Percentiles rank a stretch among this genome's conserved stretches.
These are phyloP conservation scores for Fagus crenata DNA, from an alignment of 306 rosid species.

Conservation along the genomic window DNA sequence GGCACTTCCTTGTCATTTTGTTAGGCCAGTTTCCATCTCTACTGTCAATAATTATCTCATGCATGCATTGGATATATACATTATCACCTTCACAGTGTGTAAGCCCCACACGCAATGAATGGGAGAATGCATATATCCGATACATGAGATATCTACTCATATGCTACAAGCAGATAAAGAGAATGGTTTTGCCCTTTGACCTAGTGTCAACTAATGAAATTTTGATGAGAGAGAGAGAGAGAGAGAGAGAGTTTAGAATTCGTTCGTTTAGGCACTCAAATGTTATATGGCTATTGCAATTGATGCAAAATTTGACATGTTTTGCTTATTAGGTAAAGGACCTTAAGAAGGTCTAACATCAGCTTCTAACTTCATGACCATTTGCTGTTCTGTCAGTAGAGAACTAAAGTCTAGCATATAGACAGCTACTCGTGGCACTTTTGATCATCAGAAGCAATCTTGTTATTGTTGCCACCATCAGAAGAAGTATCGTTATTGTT, in stretches of 20 bases:
- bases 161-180: too few relatives aligned
- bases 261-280: not conserved
- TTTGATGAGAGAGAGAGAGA: not conserved
- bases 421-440: slow-evolving; percentile 30
- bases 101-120: too few relatives aligned
- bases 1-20: too few relatives aligned
- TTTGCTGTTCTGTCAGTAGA: slow-evolving; percentile 20
- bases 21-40: too few relatives aligned
- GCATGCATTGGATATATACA: too few relatives aligned
- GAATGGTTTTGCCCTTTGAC: not conserved
- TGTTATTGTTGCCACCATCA: slow-evolving; percentile 35
- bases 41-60: too few relatives aligned
- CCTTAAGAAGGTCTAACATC: slow-evolving; percentile 16
- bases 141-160: too few relatives aligned
- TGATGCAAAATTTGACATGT: slow-evolving; percentile 32
- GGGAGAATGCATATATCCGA: too few relatives aligned
- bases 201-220: not conserved
- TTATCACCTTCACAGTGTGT: too few relatives aligned
- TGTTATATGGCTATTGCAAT: slow-evolving; percentile 32
- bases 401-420: slow-evolving; percentile 13
- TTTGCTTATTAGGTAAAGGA: slow-evolving; percentile 41
- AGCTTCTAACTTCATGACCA: slow-evolving; percentile 31
- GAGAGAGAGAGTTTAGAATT: not conserved
- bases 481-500: slow-evolving; percentile 1
- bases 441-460: slow-evolving; percentile 40